A percentile compares a stretch with the other conserved stretches of the same genome.
phyloP scores from a whole-genome alignment of 2,329 filamentous ascomycete genomes.

The Apiospora phragmitis region DNA sequence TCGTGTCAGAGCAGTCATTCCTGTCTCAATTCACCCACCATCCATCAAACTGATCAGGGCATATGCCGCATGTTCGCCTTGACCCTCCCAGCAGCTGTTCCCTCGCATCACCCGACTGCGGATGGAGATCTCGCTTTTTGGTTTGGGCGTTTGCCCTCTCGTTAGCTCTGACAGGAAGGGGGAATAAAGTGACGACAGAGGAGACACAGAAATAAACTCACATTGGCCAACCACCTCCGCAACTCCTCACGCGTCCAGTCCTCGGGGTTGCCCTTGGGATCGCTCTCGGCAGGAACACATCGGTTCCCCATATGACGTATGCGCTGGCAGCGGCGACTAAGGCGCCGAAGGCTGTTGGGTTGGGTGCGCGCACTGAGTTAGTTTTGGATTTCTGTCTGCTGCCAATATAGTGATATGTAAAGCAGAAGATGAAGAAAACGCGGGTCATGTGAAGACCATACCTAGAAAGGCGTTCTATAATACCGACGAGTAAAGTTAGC shows the following conservation, averaged over 20 bases:
- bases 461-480: slow-evolving; percentile 71
- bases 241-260: slow-evolving; percentile 80
- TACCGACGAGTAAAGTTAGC: slow-evolving; percentile 18
- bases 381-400: neutral
- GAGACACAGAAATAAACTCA: too few species aligned
- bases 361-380: slow-evolving; percentile 26
- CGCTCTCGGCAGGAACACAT: slow-evolving; percentile 76
- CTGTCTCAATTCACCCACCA: too few species aligned
- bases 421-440: too few species aligned
- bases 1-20: neutral
- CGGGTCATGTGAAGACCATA: too few species aligned
- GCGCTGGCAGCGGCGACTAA: slow-evolving; percentile 78
- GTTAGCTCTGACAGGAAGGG: neutral
- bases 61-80: slow-evolving; percentile 60
- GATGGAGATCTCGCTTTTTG: slow-evolving; percentile 62
- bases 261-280: slow-evolving; percentile 74
- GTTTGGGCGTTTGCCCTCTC: neutral
- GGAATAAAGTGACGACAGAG: slow-evolving; percentile 1
- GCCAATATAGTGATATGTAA: too few species aligned
- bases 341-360: slow-evolving; percentile 69
- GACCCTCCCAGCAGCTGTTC: slow-evolving; percentile 69
- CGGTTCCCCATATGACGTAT: slow-evolving; percentile 83
- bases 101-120: slow-evolving; percentile 57
- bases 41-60: neutral
- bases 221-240: slow-evolving; percentile 75